Percentiles rank a stretch among this genome's conserved stretches.
phyloP scores from a whole-genome alignment of 441 rosid genomes.

The Syzygium syzygioides region DNA sequence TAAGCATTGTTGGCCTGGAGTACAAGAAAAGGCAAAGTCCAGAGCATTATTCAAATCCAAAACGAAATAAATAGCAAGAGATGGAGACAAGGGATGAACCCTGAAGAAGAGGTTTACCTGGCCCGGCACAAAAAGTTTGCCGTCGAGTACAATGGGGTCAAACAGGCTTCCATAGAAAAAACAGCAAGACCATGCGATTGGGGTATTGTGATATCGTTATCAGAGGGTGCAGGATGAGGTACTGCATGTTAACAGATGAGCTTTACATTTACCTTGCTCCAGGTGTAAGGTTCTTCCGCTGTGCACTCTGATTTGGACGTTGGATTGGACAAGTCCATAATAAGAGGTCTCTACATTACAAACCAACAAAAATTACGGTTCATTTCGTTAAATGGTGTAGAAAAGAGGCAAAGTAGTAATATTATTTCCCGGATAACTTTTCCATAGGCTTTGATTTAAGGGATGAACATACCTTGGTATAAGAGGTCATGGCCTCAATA shows the following conservation, averaged over 20 bases:
- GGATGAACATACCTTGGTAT: slow-evolving; percentile 6
- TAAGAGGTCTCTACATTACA: not conserved
- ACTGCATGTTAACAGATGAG: not conserved
- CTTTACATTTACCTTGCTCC: slow-evolving; percentile 11
- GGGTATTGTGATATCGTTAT: not conserved
- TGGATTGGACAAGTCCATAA: slow-evolving; percentile 17
- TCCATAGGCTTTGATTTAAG: not conserved
- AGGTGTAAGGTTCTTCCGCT: slow-evolving; percentile 14
- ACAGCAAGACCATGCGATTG: not conserved
- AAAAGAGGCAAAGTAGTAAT: not conserved
- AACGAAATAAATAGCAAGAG: not conserved
- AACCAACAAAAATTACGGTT: not conserved
- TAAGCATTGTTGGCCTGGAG: not conserved
- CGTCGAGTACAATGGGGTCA: not conserved
- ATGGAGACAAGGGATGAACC: not conserved
- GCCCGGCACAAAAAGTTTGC: not conserved
- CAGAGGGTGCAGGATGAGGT: not conserved
- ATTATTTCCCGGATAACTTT: not conserved
- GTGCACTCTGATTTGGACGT: slow-evolving; percentile 20
- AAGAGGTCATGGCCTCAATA: slow-evolving; percentile 9
- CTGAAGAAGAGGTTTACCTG: not conserved
- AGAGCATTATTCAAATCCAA: not conserved
- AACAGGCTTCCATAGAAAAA: slow-evolving; percentile 3
- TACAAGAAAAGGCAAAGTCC: not conserved
- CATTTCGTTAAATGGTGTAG: not conserved